Evolutionary conservation across 257 asterid species (phyloP), one percentile per base, ranked within the genome.

Genomic region (Parsonsia alboflavescens): DNA sequence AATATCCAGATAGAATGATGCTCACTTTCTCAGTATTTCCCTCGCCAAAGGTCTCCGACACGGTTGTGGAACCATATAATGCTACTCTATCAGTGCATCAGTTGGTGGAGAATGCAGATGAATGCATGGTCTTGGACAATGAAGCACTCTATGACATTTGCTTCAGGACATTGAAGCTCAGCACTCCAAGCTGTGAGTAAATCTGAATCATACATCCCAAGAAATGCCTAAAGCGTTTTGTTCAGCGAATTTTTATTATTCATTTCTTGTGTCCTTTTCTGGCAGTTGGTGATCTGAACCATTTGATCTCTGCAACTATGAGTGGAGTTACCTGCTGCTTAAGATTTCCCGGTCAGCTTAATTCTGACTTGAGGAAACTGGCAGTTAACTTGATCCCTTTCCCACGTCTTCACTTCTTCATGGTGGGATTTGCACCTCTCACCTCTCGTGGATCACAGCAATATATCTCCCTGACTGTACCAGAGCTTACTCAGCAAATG

Each of bases 1-100:
- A 91, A 79, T 91, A 91, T 77, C 97, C 97, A 9, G 97, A 91
- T 82, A 88, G 97, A 79, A 91, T 91, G 97, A 91, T 91, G 97
- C 97, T 91, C 68, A 91, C 97, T 15, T 91, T 91, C 88, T 91
- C 97, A 5, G 97, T 91, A 71, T 91, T 91, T 84, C 97, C 97
- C 48, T 91, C 97, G 49, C 97, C 97, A 0, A 91, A 91, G 87
- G 97, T 91, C 64, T 89, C 96, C 0, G 97, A 89, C 85, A 91
- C 97, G 48, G 97, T 91, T 6, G 97, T 91, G 13, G 97, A 91
- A 74, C 97, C 97, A 9, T 91, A 91, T 57, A 91, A 91, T 21
- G 97, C 97, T 28, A 91, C 97, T 30, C 96, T 91, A 66, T 91
- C 97, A 36, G 97, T 91, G 74, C 97, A 91, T 80, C 97, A 91